Percentiles rank a stretch among this genome's conserved stretches.
These are phyloP conservation scores for Elaeagnus macrophylla DNA, from an alignment of 306 rosid species.

Conservation along the genomic window DNA sequence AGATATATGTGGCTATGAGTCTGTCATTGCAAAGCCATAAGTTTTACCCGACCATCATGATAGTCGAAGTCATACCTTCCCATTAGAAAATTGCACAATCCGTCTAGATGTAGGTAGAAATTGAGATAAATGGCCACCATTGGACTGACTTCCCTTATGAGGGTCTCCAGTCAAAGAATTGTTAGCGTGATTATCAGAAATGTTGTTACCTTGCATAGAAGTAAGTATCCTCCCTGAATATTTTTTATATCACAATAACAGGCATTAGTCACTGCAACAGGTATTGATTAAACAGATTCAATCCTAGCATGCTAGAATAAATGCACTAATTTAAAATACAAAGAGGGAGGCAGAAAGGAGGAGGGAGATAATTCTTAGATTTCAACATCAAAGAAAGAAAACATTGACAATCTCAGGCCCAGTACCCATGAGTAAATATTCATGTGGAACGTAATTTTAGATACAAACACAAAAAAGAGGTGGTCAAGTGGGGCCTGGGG, in stretches of 20 bases:
- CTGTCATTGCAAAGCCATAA: neutral
- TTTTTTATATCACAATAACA: neutral
- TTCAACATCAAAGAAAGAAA: neutral
- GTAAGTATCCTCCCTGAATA: slow-evolving; percentile 81
- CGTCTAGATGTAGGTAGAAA: slow-evolving; percentile 91
- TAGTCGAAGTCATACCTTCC: slow-evolving; percentile 47
- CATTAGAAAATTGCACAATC: slow-evolving; percentile 95
- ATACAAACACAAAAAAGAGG: too few species aligned
- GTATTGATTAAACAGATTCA: neutral
- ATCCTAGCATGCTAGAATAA: neutral
- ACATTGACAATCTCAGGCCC: too few species aligned
- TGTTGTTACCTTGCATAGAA: slow-evolving; percentile 33
- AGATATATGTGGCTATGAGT: neutral
- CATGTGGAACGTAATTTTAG: too few species aligned
- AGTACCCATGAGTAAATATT: too few species aligned
- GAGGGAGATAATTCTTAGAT: neutral
- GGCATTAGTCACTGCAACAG: neutral
- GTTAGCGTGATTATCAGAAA: slow-evolving; percentile 28
- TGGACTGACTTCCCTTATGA: slow-evolving; percentile 35
- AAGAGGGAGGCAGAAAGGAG: neutral
- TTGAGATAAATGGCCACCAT: slow-evolving; percentile 52
- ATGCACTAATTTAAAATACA: neutral
- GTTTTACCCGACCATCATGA: neutral
- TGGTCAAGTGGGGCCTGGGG: too few species aligned
- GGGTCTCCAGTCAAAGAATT: slow-evolving; percentile 30